These are phyloP conservation scores for Nannochloropsis salina DNA, from an alignment of 108 stramenopile genomes.

Conservation along the genomic window DNA sequence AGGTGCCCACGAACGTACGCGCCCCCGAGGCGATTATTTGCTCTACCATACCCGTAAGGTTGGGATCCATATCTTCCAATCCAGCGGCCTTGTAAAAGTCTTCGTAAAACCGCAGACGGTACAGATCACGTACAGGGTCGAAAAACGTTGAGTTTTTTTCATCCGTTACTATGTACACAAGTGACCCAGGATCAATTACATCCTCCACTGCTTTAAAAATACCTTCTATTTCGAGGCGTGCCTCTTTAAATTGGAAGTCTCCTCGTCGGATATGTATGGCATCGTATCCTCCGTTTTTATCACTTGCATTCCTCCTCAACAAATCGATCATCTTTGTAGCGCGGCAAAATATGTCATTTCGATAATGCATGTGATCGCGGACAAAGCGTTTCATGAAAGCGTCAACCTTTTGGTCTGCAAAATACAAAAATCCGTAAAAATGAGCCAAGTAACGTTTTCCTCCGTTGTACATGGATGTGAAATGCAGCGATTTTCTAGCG, in stretches of 20 bases:
- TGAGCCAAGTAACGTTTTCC: slow-evolving; percentile 38
- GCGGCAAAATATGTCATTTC: slow-evolving; percentile 52
- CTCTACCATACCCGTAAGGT: slow-evolving; percentile 86
- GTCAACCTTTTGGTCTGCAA: slow-evolving; percentile 41
- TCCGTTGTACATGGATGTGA: slow-evolving; percentile 30
- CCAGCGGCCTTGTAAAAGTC: slow-evolving; percentile 44
- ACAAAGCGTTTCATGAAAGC: slow-evolving; percentile 47
- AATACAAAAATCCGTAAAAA: slow-evolving; percentile 47
- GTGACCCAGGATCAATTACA: slow-evolving; percentile 27
- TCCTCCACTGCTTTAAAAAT: slow-evolving; percentile 30
- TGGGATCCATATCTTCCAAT: slow-evolving; percentile 66
- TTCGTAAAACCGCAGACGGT: slow-evolving; percentile 36
- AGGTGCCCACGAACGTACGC: slow-evolving; percentile 77
- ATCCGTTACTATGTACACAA: slow-evolving; percentile 55
- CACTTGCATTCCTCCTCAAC: slow-evolving; percentile 26
- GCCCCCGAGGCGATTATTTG: slow-evolving; percentile 75
- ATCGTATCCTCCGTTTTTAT: slow-evolving; percentile 16
- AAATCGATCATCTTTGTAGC: slow-evolving; percentile 36
- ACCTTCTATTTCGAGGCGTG: slow-evolving; percentile 31
- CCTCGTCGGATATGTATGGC: slow-evolving; percentile 55
- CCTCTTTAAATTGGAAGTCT: slow-evolving; percentile 58
- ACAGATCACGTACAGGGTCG: slow-evolving; percentile 47
- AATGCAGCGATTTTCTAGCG: not conserved
- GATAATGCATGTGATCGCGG: slow-evolving; percentile 52
- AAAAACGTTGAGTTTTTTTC: slow-evolving; percentile 58